These are phyloP conservation scores for Graphilbum fragrans DNA, from an alignment of 2,329 filamentous ascomycete species.

Conservation along the genomic window DNA sequence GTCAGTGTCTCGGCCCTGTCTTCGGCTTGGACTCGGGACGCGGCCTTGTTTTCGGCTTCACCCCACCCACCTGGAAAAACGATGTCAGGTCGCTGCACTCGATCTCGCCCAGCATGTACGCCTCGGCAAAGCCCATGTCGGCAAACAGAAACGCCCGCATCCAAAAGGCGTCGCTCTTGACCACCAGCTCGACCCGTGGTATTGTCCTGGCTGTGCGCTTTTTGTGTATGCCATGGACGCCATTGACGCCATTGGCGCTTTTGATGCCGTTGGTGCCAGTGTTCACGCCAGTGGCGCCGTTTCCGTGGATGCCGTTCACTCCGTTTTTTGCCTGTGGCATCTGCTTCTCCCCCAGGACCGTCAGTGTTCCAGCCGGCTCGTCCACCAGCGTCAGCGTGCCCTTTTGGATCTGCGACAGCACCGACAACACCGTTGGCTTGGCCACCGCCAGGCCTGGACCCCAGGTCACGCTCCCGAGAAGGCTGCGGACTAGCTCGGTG, in stretches of 20 bases:
- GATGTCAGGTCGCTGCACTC: conserved; percentile 53
- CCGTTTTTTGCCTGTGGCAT: background rate
- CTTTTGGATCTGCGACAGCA: conserved; percentile 32
- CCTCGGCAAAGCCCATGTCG: conserved; percentile 63
- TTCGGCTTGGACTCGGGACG: background rate
- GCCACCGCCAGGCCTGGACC: conserved; percentile 32
- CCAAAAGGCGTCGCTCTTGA: conserved; percentile 52
- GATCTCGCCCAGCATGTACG: conserved; percentile 62
- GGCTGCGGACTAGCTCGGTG: conserved; percentile 26
- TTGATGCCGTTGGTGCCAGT: background rate
- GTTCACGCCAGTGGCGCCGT: background rate
- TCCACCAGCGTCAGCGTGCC: conserved; percentile 37
- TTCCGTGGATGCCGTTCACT: background rate
- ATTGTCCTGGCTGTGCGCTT: conserved; percentile 24
- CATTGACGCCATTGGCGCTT: background rate
- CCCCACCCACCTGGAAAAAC: conserved; percentile 45
- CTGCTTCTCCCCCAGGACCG: conserved; percentile 34
- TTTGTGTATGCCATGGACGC: background rate
- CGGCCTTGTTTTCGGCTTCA: background rate
- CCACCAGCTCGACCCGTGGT: conserved; percentile 39
- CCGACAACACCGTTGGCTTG: conserved; percentile 30
- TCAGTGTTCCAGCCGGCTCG: conserved; percentile 27
- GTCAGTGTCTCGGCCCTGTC: too few species aligned
- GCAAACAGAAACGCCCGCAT: conserved; percentile 55
- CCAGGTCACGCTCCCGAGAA: conserved; percentile 33